Base-by-base conservation (phyloP, 306 rosid genomes). In the Luffa acutangula region DNA sequence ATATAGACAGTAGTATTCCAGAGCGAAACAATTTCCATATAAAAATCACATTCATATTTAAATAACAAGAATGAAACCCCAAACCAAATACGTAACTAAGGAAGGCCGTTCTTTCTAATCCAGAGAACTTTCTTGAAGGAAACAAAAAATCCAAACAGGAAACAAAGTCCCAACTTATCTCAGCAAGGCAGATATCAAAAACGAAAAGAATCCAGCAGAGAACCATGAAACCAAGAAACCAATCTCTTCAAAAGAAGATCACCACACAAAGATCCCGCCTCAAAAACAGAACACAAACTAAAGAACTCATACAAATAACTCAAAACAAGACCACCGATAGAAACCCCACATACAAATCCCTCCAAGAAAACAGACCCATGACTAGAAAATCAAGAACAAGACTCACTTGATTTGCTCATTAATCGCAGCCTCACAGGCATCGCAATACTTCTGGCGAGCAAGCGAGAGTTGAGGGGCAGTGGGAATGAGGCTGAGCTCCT, bases 391-490 rank as follows among this genome's bases (percentile, higher is more conserved):
- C n/a, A 34, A 53, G 56, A 63, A 74, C 34, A 58, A 79, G 65
- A 76, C 88, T 31, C 79, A 94, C 98, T 93, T 96, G 85, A 96
- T 96, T 83, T 96, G 99, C 82, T 93, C 98, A 80, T 96, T 96
- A 60, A 96, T n/a, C 2, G 91, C 94, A 46, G 93, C 88, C 87
- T 96, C 99, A 43, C 85, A 82, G 0, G 81, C 91, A 14, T 83
- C 89, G 1, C 36, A 8, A 54, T 21, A 93, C 80, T 93, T 93
- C 17, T 90, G 97, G 67, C 99, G 96, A 75, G 97, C 96, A 34
- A 96, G 78, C n/a, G 99, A 93, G 73, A 79, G 81, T 14, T 93
- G 93, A 0, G 98, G 94, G 10, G 82, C 88, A 18, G 83, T 75
- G 9, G 98, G 98, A 1, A 96, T 96, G 12, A 96, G 98, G 81